Conservation (phyloP, 2,329 filamentous ascomycete genomes). For the Penicillium corylophilum region DNA sequence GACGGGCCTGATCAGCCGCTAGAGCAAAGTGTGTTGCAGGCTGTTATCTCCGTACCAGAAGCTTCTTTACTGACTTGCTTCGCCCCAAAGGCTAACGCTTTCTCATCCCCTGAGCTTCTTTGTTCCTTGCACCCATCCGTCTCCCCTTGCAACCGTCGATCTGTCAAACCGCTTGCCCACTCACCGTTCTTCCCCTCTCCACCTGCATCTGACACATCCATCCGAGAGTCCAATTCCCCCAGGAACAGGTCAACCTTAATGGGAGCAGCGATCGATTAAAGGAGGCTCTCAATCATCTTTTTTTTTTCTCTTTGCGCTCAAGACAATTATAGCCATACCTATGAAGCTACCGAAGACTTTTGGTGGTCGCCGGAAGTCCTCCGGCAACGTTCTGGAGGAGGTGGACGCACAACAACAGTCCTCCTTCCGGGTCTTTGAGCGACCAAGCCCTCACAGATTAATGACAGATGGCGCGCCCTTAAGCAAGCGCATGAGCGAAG, state of each 20-base stretch:
- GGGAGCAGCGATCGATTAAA: slow-evolving; percentile 8
- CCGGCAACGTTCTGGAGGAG: slow-evolving; percentile 54
- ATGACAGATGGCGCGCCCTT: slow-evolving; percentile 42
- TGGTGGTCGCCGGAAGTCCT: slow-evolving; percentile 52
- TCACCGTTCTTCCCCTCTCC: slow-evolving; percentile 1
- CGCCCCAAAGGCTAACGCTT: neutral
- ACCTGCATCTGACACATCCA: slow-evolving; percentile 23
- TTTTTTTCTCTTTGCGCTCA: neutral
- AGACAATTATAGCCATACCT: slow-evolving; percentile 42
- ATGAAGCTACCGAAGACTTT: slow-evolving; percentile 58
- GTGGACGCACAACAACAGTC: slow-evolving; percentile 40
- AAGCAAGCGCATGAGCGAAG: slow-evolving; percentile 35
- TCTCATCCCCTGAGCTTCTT: slow-evolving; percentile 12
- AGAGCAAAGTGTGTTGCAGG: slow-evolving; percentile 16
- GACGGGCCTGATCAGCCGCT: slow-evolving; percentile 25
- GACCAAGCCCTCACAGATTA: slow-evolving; percentile 45
- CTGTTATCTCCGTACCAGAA: slow-evolving; percentile 16
- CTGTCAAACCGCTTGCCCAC: slow-evolving; percentile 11
- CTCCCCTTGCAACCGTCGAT: slow-evolving; percentile 16
- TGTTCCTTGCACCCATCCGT: neutral
- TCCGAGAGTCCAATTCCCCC: neutral
- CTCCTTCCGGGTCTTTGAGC: slow-evolving; percentile 57
- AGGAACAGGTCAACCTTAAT: slow-evolving; percentile 15
- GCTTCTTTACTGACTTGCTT: slow-evolving; percentile 20
- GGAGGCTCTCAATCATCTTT: neutral